Percentiles rank a stretch among this genome's conserved stretches.
phyloP scores from a whole-genome alignment of 371 early-diverging fungal genomes.

The Syncephalastrum sp. region DNA sequence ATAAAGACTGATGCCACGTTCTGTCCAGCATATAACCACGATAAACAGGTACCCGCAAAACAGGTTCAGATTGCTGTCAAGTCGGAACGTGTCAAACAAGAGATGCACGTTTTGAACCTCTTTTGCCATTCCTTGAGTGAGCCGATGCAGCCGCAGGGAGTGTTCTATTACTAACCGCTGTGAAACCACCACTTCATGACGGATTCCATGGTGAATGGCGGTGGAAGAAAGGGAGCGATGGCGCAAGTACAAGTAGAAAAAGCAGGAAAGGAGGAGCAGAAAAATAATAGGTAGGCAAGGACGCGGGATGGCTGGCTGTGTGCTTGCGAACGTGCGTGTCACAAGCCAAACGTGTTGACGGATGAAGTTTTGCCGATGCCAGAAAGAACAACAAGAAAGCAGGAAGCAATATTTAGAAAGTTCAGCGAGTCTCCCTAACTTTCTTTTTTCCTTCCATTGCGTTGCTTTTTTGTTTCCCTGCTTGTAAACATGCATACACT shows the following conservation, averaged over 20 bases:
- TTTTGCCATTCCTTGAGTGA: constrained; percentile 2
- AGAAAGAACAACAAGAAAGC: too few relatives aligned
- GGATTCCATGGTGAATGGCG: constrained; percentile 1
- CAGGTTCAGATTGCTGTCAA: constrained; percentile 16
- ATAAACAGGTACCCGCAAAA: constrained; percentile 27
- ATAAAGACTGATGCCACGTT: constrained; percentile 24
- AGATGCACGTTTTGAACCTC: constrained; percentile 29
- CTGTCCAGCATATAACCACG: constrained; percentile 26
- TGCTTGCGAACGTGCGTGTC: background rate
- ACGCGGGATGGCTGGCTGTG: background rate
- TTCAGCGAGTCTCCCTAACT: too few relatives aligned
- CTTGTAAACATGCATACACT: too few relatives aligned
- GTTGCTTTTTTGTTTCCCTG: too few relatives aligned
- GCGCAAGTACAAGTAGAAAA: background rate
- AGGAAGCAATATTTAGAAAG: too few relatives aligned
- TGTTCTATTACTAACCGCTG: constrained; percentile 14
- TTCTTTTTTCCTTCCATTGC: too few relatives aligned
- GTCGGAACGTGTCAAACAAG: constrained; percentile 27
- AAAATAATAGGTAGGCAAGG: background rate
- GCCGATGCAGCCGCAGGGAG: background rate
- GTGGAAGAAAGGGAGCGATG: constrained; percentile 6
- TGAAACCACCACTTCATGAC: constrained; percentile 32
- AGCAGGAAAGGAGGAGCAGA: background rate
- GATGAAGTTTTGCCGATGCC: too few relatives aligned
- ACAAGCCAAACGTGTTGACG: too few relatives aligned